Conservation (phyloP, 2,329 filamentous ascomycete species). For the Cordyceps farinosa region DNA sequence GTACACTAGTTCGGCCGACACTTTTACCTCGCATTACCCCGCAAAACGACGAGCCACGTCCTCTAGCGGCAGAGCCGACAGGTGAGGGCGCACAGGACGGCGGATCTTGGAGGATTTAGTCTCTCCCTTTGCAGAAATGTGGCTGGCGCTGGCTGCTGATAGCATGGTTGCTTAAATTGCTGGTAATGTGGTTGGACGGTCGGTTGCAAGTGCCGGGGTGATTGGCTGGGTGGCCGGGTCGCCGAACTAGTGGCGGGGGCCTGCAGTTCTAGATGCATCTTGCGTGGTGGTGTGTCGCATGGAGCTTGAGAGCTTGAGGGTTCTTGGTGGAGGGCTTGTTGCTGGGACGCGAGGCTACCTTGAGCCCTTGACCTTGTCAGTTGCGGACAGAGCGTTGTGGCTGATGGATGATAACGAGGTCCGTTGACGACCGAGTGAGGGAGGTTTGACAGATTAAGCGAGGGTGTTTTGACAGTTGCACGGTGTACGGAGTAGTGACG, state of each 20-base stretch:
- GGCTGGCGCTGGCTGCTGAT: not conserved
- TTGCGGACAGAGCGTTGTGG: not conserved
- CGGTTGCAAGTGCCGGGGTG: slow-evolving; percentile 4
- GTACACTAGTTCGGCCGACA: not conserved
- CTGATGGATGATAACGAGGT: no score
- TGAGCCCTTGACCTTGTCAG: not conserved
- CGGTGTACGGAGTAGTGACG: not conserved
- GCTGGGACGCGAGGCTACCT: not conserved
- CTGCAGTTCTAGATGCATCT: slow-evolving; percentile 17
- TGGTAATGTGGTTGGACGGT: not conserved
- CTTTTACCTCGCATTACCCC: not conserved
- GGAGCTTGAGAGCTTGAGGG: not conserved
- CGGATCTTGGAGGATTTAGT: not conserved
- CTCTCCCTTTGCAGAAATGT: not conserved
- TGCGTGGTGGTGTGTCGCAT: slow-evolving; percentile 9
- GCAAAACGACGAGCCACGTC: slow-evolving; percentile 6
- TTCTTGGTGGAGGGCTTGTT: not conserved
- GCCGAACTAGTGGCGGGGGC: slow-evolving; percentile 1
- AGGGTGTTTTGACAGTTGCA: not conserved
- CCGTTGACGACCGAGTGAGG: no score
- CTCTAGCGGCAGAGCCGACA: not conserved
- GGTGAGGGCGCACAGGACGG: not conserved
- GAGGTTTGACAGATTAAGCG: no score
- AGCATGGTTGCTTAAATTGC: not conserved
- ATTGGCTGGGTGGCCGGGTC: not conserved